Evolutionary conservation across 2,329 filamentous ascomycete species (phyloP).

Genomic region (Fonsecaea monophora): DNA sequence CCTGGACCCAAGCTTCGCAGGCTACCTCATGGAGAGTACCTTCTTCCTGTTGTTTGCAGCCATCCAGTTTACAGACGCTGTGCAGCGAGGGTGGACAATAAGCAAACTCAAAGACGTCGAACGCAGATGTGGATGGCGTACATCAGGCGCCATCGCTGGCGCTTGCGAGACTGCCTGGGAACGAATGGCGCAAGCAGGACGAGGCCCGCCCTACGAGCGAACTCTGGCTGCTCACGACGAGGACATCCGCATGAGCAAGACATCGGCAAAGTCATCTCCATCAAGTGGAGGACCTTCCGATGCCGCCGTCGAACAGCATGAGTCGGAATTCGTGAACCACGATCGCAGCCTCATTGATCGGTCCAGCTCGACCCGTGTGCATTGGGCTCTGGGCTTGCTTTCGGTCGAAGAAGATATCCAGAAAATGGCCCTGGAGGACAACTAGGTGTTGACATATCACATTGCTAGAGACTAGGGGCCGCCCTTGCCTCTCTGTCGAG

Average conservation of each 20-base stretch:
- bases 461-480: not conserved
- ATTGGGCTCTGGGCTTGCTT: constrained; percentile 79
- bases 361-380: constrained; percentile 68
- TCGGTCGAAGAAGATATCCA: constrained; percentile 78
- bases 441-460: constrained; percentile 5
- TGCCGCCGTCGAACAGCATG: constrained; percentile 33
- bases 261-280: constrained; percentile 57
- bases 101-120: constrained; percentile 75
- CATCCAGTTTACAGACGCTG: constrained; percentile 74
- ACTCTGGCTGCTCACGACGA: constrained; percentile 42
- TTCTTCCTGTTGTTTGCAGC: constrained; percentile 87
- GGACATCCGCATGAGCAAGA: constrained; percentile 34
- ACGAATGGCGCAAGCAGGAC: constrained; percentile 58
- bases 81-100: constrained; percentile 80
- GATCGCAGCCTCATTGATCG: constrained; percentile 66
- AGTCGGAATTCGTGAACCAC: constrained; percentile 44
- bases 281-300: constrained; percentile 12
- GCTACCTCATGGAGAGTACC: constrained; percentile 79
- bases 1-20: constrained; percentile 78
- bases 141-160: constrained; percentile 77
- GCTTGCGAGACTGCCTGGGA: constrained; percentile 88
- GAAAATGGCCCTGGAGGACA: constrained; percentile 60
- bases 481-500: constrained; percentile 1
- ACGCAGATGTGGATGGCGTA: constrained; percentile 85
- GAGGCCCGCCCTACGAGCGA: constrained; percentile 75